phyloP scores from a whole-genome alignment of 176 grass and related monocot genomes.

The Oryza glaberrima region DNA sequence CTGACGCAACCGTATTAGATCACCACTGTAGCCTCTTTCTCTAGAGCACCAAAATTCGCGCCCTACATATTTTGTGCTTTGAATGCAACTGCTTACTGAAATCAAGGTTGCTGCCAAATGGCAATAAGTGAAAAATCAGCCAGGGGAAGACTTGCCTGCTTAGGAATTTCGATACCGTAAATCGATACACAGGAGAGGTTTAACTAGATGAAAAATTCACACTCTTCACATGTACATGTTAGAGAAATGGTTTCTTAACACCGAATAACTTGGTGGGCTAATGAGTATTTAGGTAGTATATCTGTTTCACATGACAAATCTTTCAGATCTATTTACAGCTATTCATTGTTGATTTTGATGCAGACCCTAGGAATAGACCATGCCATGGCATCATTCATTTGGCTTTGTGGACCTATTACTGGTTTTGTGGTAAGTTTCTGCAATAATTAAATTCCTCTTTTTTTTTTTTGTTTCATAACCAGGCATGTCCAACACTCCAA shows the following conservation, averaged over 20 bases:
- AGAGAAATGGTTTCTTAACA: background rate
- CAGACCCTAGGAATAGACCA: slow-evolving; percentile 99
- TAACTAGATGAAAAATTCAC: background rate
- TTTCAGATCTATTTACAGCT: background rate
- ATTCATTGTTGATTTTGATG: slow-evolving; percentile 12
- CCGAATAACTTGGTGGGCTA: background rate
- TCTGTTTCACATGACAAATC: background rate
- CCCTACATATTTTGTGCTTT: too few species aligned
- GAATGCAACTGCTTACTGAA: too few species aligned
- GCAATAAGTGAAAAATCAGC: background rate
- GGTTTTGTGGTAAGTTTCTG: slow-evolving; percentile 83
- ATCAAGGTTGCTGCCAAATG: background rate
- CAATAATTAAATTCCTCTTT: background rate
- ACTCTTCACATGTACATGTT: background rate
- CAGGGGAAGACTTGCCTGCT: background rate
- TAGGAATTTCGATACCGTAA: background rate
- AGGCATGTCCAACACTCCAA: too few species aligned
- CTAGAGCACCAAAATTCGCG: too few species aligned
- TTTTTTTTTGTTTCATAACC: background rate
- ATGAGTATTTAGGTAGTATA: background rate
- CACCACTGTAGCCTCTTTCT: background rate
- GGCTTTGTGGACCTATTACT: slow-evolving; percentile 96
- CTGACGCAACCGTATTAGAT: background rate
- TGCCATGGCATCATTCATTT: slow-evolving; percentile 94
- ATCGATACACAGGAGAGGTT: background rate